A percentile compares a stretch with the other conserved stretches of the same genome.
These are phyloP conservation scores for Aspergillus tamarii DNA, from an alignment of 2,329 filamentous ascomycete genomes.

Conservation along the genomic window DNA sequence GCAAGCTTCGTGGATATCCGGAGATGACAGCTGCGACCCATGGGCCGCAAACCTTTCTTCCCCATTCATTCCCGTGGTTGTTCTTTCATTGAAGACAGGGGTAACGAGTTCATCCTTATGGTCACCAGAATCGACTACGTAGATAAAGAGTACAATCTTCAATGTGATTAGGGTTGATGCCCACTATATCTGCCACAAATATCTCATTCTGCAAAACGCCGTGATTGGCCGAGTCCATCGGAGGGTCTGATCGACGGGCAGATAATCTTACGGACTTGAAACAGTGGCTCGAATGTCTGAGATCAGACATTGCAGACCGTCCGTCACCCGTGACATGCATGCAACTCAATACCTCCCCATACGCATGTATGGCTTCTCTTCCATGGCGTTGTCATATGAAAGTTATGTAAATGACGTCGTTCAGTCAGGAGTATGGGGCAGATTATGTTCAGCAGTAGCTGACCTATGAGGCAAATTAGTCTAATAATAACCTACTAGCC, in stretches of 20 bases:
- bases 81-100: not conserved
- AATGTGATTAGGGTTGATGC: too few relatives aligned
- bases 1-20: not conserved
- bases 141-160: too few relatives aligned
- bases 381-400: not conserved
- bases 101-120: not conserved
- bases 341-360: not conserved
- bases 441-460: not conserved
- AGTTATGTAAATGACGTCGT: not conserved
- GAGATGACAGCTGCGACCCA: not conserved
- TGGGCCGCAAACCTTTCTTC: not conserved
- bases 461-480: conserved; percentile 12
- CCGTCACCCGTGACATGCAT: not conserved
- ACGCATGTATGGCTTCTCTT: not conserved
- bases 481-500: conserved; percentile 13
- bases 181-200: not conserved
- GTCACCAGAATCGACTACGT: not conserved
- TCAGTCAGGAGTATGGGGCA: not conserved
- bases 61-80: not conserved
- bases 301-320: not conserved
- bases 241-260: conserved; percentile 3
- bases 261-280: conserved; percentile 2
- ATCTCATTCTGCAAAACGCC: not conserved
- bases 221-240: not conserved
- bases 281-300: not conserved